phyloP scores from a whole-genome alignment of 768 basidiomycete species.

The Pleurotus salmoneostramineus region DNA sequence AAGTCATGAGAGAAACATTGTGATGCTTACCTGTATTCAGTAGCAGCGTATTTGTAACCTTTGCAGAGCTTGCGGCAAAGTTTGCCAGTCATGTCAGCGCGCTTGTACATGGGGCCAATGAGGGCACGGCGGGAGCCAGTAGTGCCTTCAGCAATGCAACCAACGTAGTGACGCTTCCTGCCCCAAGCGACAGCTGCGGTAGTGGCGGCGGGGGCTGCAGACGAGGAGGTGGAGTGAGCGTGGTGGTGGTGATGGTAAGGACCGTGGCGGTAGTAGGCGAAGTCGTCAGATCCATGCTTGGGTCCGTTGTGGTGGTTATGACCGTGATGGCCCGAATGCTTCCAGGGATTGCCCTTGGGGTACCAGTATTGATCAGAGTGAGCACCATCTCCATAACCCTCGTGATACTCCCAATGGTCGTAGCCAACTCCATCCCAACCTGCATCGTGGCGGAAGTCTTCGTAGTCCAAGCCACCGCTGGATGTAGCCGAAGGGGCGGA shows the following conservation, averaged over 20 bases:
- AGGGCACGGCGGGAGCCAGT: conserved; percentile 2
- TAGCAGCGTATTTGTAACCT: not conserved
- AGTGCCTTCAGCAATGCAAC: conserved; percentile 1
- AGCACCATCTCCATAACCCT: conserved; percentile 1
- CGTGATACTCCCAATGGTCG: conserved; percentile 7
- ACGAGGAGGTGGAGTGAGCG: not conserved
- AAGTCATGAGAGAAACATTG: not conserved
- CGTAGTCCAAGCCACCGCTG: not conserved
- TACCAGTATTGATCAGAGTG: conserved; percentile 1
- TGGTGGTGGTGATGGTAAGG: not conserved
- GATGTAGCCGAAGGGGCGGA: not conserved
- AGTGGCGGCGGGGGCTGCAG: not conserved
- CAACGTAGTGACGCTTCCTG: conserved; percentile 1
- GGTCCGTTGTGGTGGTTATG: not conserved
- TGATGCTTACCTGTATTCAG: not conserved
- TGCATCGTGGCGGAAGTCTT: conserved; percentile 4
- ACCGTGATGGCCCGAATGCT: not conserved
- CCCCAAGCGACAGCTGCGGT: not conserved
- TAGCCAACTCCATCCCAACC: conserved; percentile 2
- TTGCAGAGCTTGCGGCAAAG: conserved; percentile 4
- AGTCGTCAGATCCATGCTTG: not conserved
- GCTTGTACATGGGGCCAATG: conserved; percentile 1
- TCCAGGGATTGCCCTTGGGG: not conserved
- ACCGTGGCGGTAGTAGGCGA: not conserved
- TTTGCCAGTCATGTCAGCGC: conserved; percentile 4